Evolutionary conservation across 2,329 filamentous ascomycete genomes (phyloP).

Genomic region (Dothistroma septosporum): DNA sequence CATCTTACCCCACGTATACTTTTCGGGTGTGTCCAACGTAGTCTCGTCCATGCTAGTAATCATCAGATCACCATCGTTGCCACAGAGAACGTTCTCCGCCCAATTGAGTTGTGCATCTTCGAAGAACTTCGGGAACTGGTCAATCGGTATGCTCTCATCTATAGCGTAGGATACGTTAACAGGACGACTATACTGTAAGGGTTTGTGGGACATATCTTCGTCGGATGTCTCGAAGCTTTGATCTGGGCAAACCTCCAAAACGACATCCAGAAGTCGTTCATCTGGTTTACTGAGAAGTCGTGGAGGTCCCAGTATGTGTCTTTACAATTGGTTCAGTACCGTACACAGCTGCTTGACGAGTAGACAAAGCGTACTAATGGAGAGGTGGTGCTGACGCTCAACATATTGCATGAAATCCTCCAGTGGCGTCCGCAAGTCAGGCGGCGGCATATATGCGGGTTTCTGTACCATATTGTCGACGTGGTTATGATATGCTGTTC

Average conservation of each 20-base stretch:
- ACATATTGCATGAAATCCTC: conserved; percentile 13
- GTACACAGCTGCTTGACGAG: too few relatives aligned
- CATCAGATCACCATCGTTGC: conserved; percentile 13
- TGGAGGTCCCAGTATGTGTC: conserved; percentile 13
- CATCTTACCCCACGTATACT: conserved; percentile 12
- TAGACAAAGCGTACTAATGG: conserved; percentile 2
- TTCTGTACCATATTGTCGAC: conserved; percentile 1
- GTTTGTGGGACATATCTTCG: conserved; percentile 6
- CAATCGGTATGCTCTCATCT: conserved; percentile 9
- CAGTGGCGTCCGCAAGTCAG: conserved; percentile 9
- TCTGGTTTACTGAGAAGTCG: conserved; percentile 13
- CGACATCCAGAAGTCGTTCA: conserved; percentile 19
- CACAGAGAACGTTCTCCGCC: conserved; percentile 13
- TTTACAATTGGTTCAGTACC: neutral
- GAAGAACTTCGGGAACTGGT: conserved; percentile 14
- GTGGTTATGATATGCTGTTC: too few relatives aligned
- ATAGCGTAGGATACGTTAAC: conserved; percentile 1
- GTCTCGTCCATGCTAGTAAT: conserved; percentile 11
- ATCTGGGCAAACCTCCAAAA: conserved; percentile 15
- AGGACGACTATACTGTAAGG: too few relatives aligned
- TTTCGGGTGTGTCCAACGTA: conserved; percentile 6
- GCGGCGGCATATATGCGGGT: conserved; percentile 10
- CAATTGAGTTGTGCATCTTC: conserved; percentile 12
- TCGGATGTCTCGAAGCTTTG: conserved; percentile 11
- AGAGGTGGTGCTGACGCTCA: conserved; percentile 1